Evolutionary conservation across 371 early-diverging fungal genomes (phyloP), one percentile per base, ranked within the genome.

Genomic region (Mucor saturninus): DNA sequence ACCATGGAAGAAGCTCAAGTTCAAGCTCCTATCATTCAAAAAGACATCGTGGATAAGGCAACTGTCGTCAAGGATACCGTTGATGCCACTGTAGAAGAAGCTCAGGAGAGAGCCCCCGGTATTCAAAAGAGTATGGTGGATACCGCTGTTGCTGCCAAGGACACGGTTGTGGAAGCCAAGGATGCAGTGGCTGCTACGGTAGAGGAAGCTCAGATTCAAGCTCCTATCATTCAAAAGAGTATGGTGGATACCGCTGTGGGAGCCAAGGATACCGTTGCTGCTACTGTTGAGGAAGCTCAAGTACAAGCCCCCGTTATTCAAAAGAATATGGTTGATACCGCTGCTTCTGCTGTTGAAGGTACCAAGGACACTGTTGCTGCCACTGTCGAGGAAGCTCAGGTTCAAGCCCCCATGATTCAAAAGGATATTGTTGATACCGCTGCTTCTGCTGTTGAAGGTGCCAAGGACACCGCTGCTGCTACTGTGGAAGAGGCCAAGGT

Each of bases 251-350:
- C 28, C 26, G 54, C 28, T 35, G 62, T 45, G 15, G 11, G 38
- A 15, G 59, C 49, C 8, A 53, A 45, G n/a, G 59, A 40, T 11
- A n/a, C 65, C 15, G 49, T 54, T 35, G 37, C 54, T 28, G 55
- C 28, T 40, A 11, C 59, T 35, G 50, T 45, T 38, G 45, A 51
- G 26, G 32, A 54, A 59, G 62, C 65, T 21, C 40, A 61, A 9
- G 53, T 55, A 45, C 53, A 68, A 40, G 63, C 53, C 42, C 62
- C 61, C 64, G 71, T 57, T 21, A 67, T 65, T 28, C 45, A 65
- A 35, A 53, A 65, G 59, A 40, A 38, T 2, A 46, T 54, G 1
- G 59, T 63, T 15, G 21, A 46, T 45, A 46, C 66, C 30, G 59
- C 54, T 54, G 55, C 51, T 10, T 48, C 51, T 6, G 21, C 52